These are phyloP conservation scores for Pseudogymnoascus sp. DNA, from an alignment of 2,329 filamentous ascomycete species.

Conservation along the genomic window DNA sequence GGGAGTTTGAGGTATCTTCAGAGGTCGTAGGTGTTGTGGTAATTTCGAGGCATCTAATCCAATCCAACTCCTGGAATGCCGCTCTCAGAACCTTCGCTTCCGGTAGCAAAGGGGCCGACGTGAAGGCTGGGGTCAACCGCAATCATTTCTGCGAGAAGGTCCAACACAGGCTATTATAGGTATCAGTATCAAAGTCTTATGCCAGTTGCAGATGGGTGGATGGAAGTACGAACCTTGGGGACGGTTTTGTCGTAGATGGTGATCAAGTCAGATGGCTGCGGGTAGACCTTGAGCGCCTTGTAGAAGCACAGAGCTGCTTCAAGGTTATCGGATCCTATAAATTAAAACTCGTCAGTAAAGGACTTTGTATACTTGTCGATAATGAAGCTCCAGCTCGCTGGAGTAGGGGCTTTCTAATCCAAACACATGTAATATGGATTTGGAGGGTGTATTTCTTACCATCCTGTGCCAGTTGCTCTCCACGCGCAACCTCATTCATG, in stretches of 20 bases:
- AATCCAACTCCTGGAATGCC: conserved; percentile 23
- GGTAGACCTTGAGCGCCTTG: conserved; percentile 97
- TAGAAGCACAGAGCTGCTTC: conserved; percentile 95
- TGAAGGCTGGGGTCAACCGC: conserved; percentile 73
- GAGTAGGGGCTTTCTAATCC: neutral
- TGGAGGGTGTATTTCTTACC: conserved; percentile 47
- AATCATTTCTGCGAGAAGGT: conserved; percentile 97
- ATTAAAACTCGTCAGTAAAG: conserved; percentile 9
- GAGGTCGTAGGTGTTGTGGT: conserved; percentile 5
- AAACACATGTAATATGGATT: neutral
- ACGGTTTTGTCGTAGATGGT: conserved; percentile 98
- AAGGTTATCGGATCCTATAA: conserved; percentile 55
- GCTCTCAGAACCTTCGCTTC: conserved; percentile 24
- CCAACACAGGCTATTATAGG: conserved; percentile 65
- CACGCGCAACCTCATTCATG: conserved; percentile 86
- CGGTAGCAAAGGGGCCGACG: conserved; percentile 37
- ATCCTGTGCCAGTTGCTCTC: conserved; percentile 74
- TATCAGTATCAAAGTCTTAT: neutral
- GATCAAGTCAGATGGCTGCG: conserved; percentile 84
- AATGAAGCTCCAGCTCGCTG: neutral
- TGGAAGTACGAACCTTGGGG: conserved; percentile 59
- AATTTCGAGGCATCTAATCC: conserved; percentile 19
- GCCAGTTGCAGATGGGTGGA: neutral
- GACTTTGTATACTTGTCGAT: neutral
- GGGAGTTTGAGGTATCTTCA: neutral